These are phyloP conservation scores for Avena insularis DNA, from an alignment of 176 grass and related monocot genomes.

Conservation along the genomic window DNA sequence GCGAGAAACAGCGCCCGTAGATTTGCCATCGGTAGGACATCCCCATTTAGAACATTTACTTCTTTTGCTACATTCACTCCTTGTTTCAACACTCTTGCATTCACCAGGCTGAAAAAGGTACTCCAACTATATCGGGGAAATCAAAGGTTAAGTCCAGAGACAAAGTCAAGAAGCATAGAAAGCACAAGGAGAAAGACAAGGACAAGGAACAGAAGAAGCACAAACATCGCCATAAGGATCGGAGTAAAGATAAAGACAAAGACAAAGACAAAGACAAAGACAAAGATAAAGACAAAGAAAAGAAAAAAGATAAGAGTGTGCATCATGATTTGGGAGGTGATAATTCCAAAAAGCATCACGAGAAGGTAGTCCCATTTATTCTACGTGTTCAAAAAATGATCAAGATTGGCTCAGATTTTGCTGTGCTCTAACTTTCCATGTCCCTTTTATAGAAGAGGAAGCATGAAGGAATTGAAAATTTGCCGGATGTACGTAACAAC, in stretches of 20 bases:
- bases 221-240: conserved; percentile 94
- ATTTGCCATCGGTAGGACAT: conserved; percentile 87
- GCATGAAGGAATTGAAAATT: conserved; percentile 60
- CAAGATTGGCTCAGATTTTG: neutral
- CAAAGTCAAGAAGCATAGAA: conserved; percentile 94
- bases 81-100: conserved; percentile 19
- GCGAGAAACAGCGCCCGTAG: conserved; percentile 79
- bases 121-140: conserved; percentile 80
- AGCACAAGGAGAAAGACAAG: conserved; percentile 77
- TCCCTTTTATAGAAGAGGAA: conserved; percentile 62
- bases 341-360: conserved; percentile 85
- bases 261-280: conserved; percentile 70
- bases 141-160: conserved; percentile 75
- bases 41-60: conserved; percentile 19
- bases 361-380: conserved; percentile 66
- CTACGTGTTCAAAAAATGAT: conserved; percentile 1
- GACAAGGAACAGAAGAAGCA: conserved; percentile 99
- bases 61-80: conserved; percentile 15
- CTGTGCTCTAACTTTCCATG: conserved; percentile 36
- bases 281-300: conserved; percentile 56
- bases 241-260: conserved; percentile 86
- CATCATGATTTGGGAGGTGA: conserved; percentile 80
- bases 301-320: conserved; percentile 87
- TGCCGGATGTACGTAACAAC: conserved; percentile 51
- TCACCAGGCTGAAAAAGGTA: conserved; percentile 82